A percentile compares a stretch with the other conserved stretches of the same genome.
Conservation (phyloP, 306 rosid genomes). For the Glycine latifolia region DNA sequence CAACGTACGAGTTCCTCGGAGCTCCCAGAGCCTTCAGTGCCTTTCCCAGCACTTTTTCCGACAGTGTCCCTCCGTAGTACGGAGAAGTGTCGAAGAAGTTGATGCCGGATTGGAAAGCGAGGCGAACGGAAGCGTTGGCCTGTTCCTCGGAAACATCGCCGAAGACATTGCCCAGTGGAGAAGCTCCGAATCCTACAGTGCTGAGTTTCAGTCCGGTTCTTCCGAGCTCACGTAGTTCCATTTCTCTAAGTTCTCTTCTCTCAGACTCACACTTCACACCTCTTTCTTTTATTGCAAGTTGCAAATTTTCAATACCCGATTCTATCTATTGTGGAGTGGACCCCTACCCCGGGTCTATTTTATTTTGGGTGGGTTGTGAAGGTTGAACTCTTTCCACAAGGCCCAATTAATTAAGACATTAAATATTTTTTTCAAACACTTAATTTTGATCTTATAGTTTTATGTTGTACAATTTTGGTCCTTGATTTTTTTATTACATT, state of each 20-base stretch:
- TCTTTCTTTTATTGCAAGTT: too few relatives aligned
- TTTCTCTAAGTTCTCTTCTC: not conserved
- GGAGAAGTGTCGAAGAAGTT: constrained; percentile 97
- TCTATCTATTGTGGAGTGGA: too few relatives aligned
- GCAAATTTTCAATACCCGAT: too few relatives aligned
- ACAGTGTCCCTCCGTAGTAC: constrained; percentile 88
- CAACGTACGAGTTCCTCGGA: constrained; percentile 78
- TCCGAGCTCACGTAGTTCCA: constrained; percentile 74
- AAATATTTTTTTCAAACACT: too few relatives aligned
- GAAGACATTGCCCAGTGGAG: constrained; percentile 93
- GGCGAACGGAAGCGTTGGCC: constrained; percentile 76
- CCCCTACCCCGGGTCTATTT: too few relatives aligned
- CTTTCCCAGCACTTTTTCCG: constrained; percentile 86
- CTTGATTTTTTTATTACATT: too few relatives aligned
- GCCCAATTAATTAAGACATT: too few relatives aligned
- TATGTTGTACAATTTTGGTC: too few relatives aligned
- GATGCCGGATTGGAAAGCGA: constrained; percentile 80
- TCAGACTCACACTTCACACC: too few relatives aligned
- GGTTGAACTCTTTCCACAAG: too few relatives aligned
- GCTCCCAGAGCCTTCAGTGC: constrained; percentile 74
- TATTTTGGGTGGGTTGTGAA: too few relatives aligned
- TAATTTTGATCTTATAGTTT: too few relatives aligned
- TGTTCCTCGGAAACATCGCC: constrained; percentile 73
- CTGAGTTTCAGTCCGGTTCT: constrained; percentile 87
- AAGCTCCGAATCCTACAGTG: constrained; percentile 88